A percentile compares a stretch with the other conserved stretches of the same genome.
Conservation (phyloP, 192 early-diverging fungal species). For the Mortierella antarctica region DNA sequence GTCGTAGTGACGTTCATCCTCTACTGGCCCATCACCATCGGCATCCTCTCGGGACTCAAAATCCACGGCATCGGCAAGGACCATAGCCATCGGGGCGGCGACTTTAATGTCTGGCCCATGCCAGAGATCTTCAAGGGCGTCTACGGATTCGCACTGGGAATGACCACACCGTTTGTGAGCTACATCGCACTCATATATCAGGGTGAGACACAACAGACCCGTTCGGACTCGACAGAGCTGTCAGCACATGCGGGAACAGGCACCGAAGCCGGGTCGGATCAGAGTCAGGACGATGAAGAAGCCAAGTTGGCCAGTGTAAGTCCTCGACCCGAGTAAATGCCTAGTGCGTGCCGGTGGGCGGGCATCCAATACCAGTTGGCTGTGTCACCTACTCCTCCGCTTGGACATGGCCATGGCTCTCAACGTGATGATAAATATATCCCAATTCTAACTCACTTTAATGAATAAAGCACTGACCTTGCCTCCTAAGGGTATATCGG, state of each 20-base stretch:
- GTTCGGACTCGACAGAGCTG: not conserved
- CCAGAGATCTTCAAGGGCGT: constrained; percentile 38
- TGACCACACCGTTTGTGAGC: constrained; percentile 28
- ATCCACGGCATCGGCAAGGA: constrained; percentile 14
- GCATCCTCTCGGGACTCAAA: constrained; percentile 21
- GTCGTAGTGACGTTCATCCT: constrained; percentile 11
- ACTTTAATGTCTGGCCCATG: constrained; percentile 37
- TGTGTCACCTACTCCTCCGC: too few relatives aligned
- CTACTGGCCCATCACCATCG: constrained; percentile 38
- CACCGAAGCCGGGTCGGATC: not conserved
- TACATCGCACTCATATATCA: constrained; percentile 26
- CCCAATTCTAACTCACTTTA: too few relatives aligned
- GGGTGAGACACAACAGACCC: constrained; percentile 10
- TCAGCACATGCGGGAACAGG: not conserved
- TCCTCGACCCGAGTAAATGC: not conserved
- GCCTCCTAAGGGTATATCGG: too few relatives aligned
- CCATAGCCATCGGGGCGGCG: constrained; percentile 2
- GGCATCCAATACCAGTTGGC: too few relatives aligned
- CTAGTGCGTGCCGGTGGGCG: too few relatives aligned
- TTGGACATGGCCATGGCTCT: too few relatives aligned
- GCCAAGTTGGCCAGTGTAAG: not conserved
- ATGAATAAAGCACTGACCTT: too few relatives aligned
- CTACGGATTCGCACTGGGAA: constrained; percentile 10
- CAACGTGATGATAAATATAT: too few relatives aligned
- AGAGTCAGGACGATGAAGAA: not conserved